Evolutionary conservation across 1,139 yeast species (phyloP).

Genomic region (Taphrina sp.): DNA sequence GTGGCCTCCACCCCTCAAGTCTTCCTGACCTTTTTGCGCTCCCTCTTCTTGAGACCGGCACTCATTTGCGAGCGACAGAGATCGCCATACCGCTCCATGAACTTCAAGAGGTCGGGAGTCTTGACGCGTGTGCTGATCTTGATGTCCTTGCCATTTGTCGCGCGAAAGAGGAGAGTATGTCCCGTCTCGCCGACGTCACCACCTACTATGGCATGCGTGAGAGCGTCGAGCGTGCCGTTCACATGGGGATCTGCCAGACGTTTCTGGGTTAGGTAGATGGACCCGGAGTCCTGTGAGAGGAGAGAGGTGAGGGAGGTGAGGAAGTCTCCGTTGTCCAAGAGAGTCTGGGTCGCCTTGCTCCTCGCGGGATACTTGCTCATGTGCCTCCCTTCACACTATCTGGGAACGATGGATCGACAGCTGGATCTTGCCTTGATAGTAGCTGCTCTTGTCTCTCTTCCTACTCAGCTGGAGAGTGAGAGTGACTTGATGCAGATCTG

Average conservation of each 20-base stretch:
- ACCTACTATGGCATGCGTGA: background rate
- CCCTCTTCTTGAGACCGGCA: constrained; percentile 31
- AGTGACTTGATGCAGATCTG: too few relatives aligned
- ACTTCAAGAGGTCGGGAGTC: background rate
- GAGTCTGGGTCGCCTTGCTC: constrained; percentile 4
- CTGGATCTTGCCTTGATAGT: too few relatives aligned
- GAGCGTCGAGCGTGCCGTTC: background rate
- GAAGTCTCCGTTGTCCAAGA: constrained; percentile 9
- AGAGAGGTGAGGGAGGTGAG: background rate
- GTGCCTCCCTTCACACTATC: too few relatives aligned
- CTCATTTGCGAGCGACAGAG: constrained; percentile 29
- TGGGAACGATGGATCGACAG: too few relatives aligned
- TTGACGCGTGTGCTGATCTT: constrained; percentile 28
- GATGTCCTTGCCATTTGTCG: constrained; percentile 24
- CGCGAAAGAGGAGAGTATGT: constrained; percentile 23
- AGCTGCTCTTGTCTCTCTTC: too few relatives aligned
- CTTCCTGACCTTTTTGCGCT: constrained; percentile 28
- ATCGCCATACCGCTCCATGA: constrained; percentile 25
- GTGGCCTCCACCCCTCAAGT: too few relatives aligned
- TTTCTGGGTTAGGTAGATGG: constrained; percentile 16
- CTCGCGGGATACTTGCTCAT: constrained; percentile 11
- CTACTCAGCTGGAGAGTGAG: too few relatives aligned
- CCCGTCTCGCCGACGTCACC: background rate
- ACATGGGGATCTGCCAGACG: background rate
- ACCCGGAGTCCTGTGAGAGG: constrained; percentile 6